Base-by-base conservation (phyloP, 2,329 filamentous ascomycete genomes). In the Albophoma yamanashiensis region DNA sequence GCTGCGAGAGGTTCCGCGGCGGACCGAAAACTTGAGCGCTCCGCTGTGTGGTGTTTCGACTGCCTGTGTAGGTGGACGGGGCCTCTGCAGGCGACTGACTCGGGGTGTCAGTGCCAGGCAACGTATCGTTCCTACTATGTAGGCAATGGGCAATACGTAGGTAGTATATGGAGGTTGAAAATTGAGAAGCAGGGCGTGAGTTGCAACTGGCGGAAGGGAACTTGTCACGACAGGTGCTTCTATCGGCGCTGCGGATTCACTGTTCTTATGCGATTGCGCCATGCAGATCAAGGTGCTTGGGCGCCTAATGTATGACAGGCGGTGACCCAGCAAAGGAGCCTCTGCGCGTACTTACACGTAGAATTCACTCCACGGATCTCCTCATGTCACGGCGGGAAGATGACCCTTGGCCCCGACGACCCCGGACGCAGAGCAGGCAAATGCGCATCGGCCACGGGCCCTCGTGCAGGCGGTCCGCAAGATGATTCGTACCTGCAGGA, bases 401-500 rank as follows among this genome's bases (percentile, higher is more conserved):
- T 31, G 27, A 31, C 27, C 27, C 27, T 31, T 3, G 8, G 25
- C 47, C 25, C 22, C 4, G 22, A 6, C 25, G 17, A 31, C 27
- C 25, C 9, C 50, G 50, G 20, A 53, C 20, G 50, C 31, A 36
- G n/a, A 53, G 31, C 31, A n/a, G 27, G 55, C 38, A 40, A 57
- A 57, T 57, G 55, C 55, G 38, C 55, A 12, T 40, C 40, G 55
- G 55, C 38, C 55, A 34, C 22, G 39, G 55, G 27, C 17, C 55
- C 39, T 12, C 55, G 55, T 57, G 55, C 55, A 22, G 31, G n/a
- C 50, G 27, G 27, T 34, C 47, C 38, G 53, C 58, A 17, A 52
- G 25, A 38, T 59, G 58, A 59, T 59, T 59, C 58, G 58, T 43
- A 57, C 58, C 58, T 59, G 58, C 58, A 55, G 50, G 47, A 53